These are phyloP conservation scores for Colletotrichum aenigma DNA, from an alignment of 2,329 filamentous ascomycete genomes.

Conservation along the genomic window DNA sequence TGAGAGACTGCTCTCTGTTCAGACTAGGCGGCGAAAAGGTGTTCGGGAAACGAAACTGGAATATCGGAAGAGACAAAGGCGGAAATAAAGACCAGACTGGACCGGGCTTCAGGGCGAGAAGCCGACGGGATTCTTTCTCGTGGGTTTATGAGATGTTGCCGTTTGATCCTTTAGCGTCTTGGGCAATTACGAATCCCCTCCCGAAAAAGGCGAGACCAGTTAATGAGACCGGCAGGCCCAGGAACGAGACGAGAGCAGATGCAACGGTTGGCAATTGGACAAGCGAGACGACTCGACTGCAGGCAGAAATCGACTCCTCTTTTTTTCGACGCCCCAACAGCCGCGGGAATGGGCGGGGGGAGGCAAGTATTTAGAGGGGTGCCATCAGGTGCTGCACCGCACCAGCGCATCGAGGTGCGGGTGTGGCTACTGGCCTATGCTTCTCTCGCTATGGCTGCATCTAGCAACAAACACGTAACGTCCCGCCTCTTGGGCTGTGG, in stretches of 20 bases:
- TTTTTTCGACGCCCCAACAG: not conserved
- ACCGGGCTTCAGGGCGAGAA: not conserved
- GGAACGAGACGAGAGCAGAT: constrained; percentile 13
- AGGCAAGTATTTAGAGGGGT: constrained; percentile 14
- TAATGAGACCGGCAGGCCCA: constrained; percentile 13
- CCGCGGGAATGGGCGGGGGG: not conserved
- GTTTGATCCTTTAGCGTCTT: constrained; percentile 24
- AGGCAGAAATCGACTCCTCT: not conserved
- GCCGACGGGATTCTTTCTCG: not conserved
- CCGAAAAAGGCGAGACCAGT: constrained; percentile 5
- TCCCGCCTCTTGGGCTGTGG: not conserved
- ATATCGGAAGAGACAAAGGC: not conserved
- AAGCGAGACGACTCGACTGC: not conserved
- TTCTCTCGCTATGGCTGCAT: constrained; percentile 5
- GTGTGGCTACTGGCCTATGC: constrained; percentile 19
- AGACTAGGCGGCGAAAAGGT: not conserved
- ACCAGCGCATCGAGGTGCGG: not conserved
- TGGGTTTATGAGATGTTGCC: constrained; percentile 10
- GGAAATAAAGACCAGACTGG: not conserved
- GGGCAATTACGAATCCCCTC: constrained; percentile 23
- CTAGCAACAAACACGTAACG: constrained; percentile 14
- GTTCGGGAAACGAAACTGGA: not conserved
- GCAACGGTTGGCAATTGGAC: constrained; percentile 6
- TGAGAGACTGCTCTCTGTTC: constrained; percentile 4
- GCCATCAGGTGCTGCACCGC: not conserved